Evolutionary conservation across 768 basidiomycete species (phyloP), one percentile per base, ranked within the genome.

Genomic region (Ephemerocybe angulata): DNA sequence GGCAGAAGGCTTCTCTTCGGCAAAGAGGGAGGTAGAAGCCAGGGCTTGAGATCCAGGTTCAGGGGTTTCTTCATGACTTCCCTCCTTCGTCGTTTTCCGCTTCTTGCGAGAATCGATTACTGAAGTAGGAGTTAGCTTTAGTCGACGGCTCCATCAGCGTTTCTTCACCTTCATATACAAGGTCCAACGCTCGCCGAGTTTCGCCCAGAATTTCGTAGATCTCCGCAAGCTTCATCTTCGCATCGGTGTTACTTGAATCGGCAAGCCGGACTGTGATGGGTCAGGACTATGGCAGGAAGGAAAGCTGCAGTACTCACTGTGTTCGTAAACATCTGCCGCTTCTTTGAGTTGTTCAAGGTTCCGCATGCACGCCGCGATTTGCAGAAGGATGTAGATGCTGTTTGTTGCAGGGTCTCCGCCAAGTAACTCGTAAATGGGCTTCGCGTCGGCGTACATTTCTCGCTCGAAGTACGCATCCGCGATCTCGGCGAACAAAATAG

Each of bases 161-260:
- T 31, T 8, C 48, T 70, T 4, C 58, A 91, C 94, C 92, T 81
- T 93, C 81, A 50, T 87, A 86, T 13, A 95, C 88, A 0, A 97
- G 71, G 6, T 89, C 85, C 0, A 97, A 76, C 0, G 96, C 96
- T 63, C 87, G 87, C 15, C 84, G 76, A 1, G 88, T 85, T 58
- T 93, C 83, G 41, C 88, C 85, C 59, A 87, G 71, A 11, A 90
- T 84, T 67, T 99, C 96, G 59, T 93, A 91, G 13, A 94, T 83
- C 59, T 90, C 90, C 0, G 95, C 96, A 0, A 98, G 78, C 58
- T 90, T 88, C 81, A 95, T 86, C 68, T 93, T 93, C 25, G 86
- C 87, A 27, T 94, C 90, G 62, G 85, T 83, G 60, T 91, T 81
- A 0, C 78, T 77, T 0, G 91, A 86, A 65, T 94, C 89, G 1